Percentiles rank a stretch among this genome's conserved stretches.
These are phyloP conservation scores for Syzygium aromaticum DNA, from an alignment of 345 rosid species.

Conservation along the genomic window DNA sequence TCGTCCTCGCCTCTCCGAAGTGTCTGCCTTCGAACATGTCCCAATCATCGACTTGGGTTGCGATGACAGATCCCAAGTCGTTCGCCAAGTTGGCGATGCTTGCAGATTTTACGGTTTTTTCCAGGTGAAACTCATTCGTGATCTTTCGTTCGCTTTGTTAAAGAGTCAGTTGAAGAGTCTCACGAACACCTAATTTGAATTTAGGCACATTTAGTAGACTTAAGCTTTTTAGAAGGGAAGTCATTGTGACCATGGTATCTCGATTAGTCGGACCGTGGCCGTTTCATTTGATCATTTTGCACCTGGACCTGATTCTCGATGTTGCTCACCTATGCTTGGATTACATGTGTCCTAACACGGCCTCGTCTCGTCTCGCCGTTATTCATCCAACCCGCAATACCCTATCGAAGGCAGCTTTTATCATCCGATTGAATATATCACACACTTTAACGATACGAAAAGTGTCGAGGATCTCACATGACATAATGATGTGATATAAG, in stretches of 20 bases:
- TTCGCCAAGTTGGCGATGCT: slow-evolving; percentile 39
- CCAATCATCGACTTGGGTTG: slow-evolving; percentile 59
- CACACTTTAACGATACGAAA: not conserved
- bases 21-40: slow-evolving; percentile 36
- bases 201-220: not conserved
- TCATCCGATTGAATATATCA: not conserved
- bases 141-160: not conserved
- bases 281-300: not conserved
- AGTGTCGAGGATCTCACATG: not conserved
- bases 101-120: slow-evolving; percentile 58
- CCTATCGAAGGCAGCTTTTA: not conserved
- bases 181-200: not conserved
- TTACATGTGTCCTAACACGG: not conserved
- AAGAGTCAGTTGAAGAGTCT: not conserved
- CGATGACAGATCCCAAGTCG: slow-evolving; percentile 26
- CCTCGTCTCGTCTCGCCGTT: not conserved
- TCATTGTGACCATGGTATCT: not conserved
- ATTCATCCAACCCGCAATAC: not conserved
- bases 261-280: not conserved
- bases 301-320: not conserved
- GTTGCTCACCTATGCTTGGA: not conserved
- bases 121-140: slow-evolving; percentile 29
- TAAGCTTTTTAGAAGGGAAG: not conserved
- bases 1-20: slow-evolving; percentile 59
- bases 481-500: not conserved